Conservation (phyloP, 495 filamentous ascomycete genomes). For the Hypoxylon rickii region DNA sequence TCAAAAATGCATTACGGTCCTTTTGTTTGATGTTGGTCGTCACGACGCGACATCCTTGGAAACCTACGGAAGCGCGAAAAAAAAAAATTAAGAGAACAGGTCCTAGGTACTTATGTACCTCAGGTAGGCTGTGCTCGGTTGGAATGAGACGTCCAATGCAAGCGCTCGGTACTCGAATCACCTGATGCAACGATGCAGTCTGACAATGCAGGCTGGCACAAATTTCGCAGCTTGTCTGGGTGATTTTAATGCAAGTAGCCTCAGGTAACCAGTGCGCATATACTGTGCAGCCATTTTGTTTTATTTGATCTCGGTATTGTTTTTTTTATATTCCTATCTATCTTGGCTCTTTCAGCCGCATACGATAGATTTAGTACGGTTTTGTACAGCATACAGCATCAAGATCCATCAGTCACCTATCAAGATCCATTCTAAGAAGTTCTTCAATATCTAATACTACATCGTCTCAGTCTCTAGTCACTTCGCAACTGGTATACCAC, state of each 20-base stretch:
- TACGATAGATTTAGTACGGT: too few relatives aligned
- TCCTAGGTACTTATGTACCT: too few relatives aligned
- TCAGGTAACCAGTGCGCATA: constrained; percentile 27
- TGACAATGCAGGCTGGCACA: constrained; percentile 37
- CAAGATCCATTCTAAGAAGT: too few relatives aligned
- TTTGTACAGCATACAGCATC: too few relatives aligned
- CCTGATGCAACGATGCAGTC: constrained; percentile 36
- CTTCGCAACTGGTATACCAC: too few relatives aligned
- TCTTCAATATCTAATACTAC: too few relatives aligned
- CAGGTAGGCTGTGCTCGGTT: constrained; percentile 24
- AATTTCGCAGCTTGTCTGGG: constrained; percentile 28
- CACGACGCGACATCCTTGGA: constrained; percentile 25
- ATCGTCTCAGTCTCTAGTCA: too few relatives aligned
- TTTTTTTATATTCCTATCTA: too few relatives aligned
- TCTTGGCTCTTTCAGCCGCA: too few relatives aligned
- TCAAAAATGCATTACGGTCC: constrained; percentile 15
- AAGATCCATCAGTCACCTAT: too few relatives aligned
- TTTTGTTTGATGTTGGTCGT: constrained; percentile 15
- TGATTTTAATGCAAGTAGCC: constrained; percentile 34
- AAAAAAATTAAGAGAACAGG: too few relatives aligned
- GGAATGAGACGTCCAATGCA: constrained; percentile 28
- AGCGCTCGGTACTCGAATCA: constrained; percentile 35
- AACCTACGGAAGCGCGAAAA: constrained; percentile 7
- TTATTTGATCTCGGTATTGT: background rate
- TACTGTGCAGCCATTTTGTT: constrained; percentile 10